A percentile compares a stretch with the other conserved stretches of the same genome.
These are phyloP conservation scores for Platanus orientalis DNA, from an alignment of 164 flowering plant genomes.

Conservation along the genomic window DNA sequence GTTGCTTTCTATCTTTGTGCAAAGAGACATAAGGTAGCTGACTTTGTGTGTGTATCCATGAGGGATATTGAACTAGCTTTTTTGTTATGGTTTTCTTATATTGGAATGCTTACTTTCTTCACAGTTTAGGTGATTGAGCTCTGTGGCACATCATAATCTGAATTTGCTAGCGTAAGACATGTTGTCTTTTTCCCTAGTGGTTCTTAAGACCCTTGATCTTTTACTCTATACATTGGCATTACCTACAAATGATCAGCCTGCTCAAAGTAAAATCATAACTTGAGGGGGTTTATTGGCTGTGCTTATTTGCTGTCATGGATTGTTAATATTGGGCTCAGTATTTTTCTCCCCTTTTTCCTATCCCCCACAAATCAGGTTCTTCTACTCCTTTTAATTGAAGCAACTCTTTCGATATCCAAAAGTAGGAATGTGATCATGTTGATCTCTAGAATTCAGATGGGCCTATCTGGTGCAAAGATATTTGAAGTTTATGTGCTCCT, in stretches of 20 bases:
- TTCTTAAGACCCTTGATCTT: no score
- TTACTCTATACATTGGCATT: no score
- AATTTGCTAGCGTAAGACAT: conserved; percentile 68
- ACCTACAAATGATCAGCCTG: conserved; percentile 21
- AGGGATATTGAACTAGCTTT: not conserved
- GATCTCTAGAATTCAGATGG: conserved; percentile 68
- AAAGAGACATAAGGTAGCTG: conserved; percentile 72
- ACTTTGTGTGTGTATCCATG: no score
- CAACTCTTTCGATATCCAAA: conserved; percentile 59
- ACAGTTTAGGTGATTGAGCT: conserved; percentile 93
- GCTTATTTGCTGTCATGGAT: conserved; percentile 6
- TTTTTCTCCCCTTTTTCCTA: not conserved
- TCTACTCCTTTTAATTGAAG: conserved; percentile 58
- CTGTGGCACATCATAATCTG: conserved; percentile 83
- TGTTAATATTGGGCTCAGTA: not conserved
- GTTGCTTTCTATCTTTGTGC: conserved; percentile 94
- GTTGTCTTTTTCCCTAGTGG: no score
- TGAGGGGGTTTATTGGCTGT: conserved; percentile 28
- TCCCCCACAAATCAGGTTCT: conserved; percentile 52
- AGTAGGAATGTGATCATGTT: conserved; percentile 52
- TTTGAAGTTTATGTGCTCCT: conserved; percentile 48
- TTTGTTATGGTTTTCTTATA: not conserved
- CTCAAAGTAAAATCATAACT: conserved; percentile 29
- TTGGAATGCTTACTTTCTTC: not conserved
- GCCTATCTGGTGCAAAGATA: conserved; percentile 45